phyloP scores from a whole-genome alignment of 148 eudicot species.

The Chenopodium suecicum region DNA sequence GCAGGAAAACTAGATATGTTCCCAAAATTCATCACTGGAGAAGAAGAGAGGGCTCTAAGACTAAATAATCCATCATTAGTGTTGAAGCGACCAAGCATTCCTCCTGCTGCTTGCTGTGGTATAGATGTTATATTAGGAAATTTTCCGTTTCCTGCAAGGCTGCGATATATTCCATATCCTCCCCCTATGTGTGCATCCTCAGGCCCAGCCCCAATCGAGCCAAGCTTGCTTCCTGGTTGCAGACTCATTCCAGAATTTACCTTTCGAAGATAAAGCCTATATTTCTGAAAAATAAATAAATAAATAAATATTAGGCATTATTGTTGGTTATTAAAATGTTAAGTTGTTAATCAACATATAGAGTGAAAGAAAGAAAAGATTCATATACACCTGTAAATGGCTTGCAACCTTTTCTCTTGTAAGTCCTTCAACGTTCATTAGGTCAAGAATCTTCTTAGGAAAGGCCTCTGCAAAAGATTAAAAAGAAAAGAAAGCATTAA shows the following conservation, averaged over 20 bases:
- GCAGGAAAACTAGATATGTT: slow-evolving; percentile 18
- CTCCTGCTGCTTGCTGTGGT: slow-evolving; percentile 33
- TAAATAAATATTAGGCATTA: background rate
- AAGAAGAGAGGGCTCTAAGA: slow-evolving; percentile 45
- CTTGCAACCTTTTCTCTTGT: slow-evolving; percentile 97
- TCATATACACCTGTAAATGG: slow-evolving; percentile 73
- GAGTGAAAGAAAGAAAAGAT: background rate
- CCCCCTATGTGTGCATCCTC: slow-evolving; percentile 51
- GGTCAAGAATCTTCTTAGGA: slow-evolving; percentile 89
- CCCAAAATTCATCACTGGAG: slow-evolving; percentile 32
- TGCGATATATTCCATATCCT: slow-evolving; percentile 46
- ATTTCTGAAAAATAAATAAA: slow-evolving; percentile 51
- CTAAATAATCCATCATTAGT: slow-evolving; percentile 42
- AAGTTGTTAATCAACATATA: background rate
- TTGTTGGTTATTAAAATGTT: no score
- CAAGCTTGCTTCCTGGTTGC: slow-evolving; percentile 40
- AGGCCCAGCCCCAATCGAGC: slow-evolving; percentile 37
- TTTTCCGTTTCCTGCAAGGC: slow-evolving; percentile 43
- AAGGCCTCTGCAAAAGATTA: slow-evolving; percentile 62
- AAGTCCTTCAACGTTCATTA: slow-evolving; percentile 84
- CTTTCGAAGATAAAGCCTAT: slow-evolving; percentile 70
- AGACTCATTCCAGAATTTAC: slow-evolving; percentile 37
- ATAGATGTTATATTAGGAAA: slow-evolving; percentile 31
- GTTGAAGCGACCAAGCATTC: slow-evolving; percentile 49
- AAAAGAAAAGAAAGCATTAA: background rate